phyloP scores from a whole-genome alignment of 1,139 yeast species.

The Chernovozyma sophiae-reginae region DNA sequence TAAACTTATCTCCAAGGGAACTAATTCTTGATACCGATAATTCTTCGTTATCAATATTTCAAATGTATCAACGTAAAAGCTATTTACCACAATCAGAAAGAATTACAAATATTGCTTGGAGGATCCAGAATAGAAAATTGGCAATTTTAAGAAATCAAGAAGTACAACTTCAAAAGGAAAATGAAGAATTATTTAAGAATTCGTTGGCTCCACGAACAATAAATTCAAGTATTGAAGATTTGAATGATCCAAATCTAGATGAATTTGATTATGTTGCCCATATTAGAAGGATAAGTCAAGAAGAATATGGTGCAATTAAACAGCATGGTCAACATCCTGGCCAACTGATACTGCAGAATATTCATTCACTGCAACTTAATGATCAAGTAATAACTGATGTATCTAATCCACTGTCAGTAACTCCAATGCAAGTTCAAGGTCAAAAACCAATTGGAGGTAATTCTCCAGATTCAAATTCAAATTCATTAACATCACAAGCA shows the following conservation, averaged over 20 bases:
- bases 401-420: not conserved
- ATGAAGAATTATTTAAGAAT: not conserved
- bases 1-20: constrained; percentile 1
- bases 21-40: constrained; percentile 29
- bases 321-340: not conserved
- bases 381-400: not conserved
- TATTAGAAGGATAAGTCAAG: constrained; percentile 41
- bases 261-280: constrained; percentile 49
- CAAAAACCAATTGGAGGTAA: constrained; percentile 2
- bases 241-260: constrained; percentile 29
- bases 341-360: not conserved
- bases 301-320: constrained; percentile 21
- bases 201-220: not conserved
- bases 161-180: not conserved
- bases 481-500: constrained; percentile 11
- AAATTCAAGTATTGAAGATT: constrained; percentile 2
- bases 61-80: constrained; percentile 41
- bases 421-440: constrained; percentile 3
- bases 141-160: constrained; percentile 1
- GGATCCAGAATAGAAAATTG: constrained; percentile 39
- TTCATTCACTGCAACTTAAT: not conserved
- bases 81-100: constrained; percentile 44
- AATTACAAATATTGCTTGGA: constrained; percentile 45
- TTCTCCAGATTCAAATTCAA: constrained; percentile 11
- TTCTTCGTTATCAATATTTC: constrained; percentile 30